A percentile compares a stretch with the other conserved stretches of the same genome.
Conservation (phyloP, 2,329 filamentous ascomycete genomes). For the Beauveria scarabaeidicola region DNA sequence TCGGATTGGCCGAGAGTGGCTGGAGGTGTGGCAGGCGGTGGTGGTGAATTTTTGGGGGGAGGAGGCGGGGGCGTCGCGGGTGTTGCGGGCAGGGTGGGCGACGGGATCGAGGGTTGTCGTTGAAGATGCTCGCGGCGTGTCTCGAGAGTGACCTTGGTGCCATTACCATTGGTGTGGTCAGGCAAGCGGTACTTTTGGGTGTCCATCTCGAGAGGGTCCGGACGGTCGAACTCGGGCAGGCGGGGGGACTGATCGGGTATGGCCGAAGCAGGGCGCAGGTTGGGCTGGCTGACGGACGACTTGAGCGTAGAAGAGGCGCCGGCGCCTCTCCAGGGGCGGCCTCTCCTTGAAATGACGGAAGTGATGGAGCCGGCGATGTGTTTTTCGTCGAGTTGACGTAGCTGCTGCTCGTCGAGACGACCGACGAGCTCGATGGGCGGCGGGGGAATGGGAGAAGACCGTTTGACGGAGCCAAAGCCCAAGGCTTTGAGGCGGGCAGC, state of each 20-base stretch:
- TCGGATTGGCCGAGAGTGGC: conserved; percentile 24
- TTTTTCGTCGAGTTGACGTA: conserved; percentile 59
- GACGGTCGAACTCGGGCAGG: conserved; percentile 44
- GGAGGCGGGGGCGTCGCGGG: conserved; percentile 27
- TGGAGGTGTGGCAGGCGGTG: conserved; percentile 22
- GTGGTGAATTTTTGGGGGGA: conserved; percentile 33
- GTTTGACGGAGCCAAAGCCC: conserved; percentile 44
- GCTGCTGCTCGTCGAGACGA: conserved; percentile 61
- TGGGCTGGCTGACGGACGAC: conserved; percentile 17
- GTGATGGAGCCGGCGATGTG: conserved; percentile 48
- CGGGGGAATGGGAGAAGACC: conserved; percentile 21
- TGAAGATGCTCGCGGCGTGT: conserved; percentile 51
- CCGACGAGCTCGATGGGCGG: conserved; percentile 44
- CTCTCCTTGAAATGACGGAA: conserved; percentile 52
- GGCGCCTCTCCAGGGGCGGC: conserved; percentile 64
- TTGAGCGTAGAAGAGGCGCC: conserved; percentile 27
- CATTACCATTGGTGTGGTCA: conserved; percentile 60
- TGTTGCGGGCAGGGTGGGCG: conserved; percentile 23
- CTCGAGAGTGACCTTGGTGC: conserved; percentile 52
- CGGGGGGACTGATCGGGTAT: conserved; percentile 25
- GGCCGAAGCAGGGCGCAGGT: conserved; percentile 17
- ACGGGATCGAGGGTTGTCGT: conserved; percentile 34
- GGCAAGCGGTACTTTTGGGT: conserved; percentile 67
- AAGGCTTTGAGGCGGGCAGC: conserved; percentile 58
- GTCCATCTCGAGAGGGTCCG: conserved; percentile 53